Evolutionary conservation across 768 basidiomycete species (phyloP).

Genomic region (Filobasidium floriforme): DNA sequence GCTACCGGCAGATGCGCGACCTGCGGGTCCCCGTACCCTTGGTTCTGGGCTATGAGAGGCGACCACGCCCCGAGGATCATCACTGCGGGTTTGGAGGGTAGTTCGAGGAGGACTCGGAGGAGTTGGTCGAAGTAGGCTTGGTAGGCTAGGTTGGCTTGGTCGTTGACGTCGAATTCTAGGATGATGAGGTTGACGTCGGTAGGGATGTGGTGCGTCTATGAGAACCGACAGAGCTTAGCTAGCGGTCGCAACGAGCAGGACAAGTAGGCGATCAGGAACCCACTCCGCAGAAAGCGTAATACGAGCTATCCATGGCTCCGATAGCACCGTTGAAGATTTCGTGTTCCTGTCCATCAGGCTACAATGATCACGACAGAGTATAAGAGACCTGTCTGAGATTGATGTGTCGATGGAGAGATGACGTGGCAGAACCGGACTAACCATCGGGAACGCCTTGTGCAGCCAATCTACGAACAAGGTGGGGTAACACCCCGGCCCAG

Average conservation of each 20-base stretch:
- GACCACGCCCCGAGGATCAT: conserved; percentile 41
- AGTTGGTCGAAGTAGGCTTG: conserved; percentile 38
- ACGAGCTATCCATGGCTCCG: conserved; percentile 43
- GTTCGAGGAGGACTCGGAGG: conserved; percentile 37
- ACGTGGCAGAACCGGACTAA: conserved; percentile 18
- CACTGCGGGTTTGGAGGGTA: conserved; percentile 37
- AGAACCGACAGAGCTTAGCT: not conserved
- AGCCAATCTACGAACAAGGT: conserved; percentile 36
- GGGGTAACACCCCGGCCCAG: conserved; percentile 42
- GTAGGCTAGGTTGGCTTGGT: conserved; percentile 35
- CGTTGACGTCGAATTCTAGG: conserved; percentile 44
- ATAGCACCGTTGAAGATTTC: conserved; percentile 41
- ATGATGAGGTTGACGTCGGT: conserved; percentile 39
- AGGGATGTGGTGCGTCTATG: conserved; percentile 40
- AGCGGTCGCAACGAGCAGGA: not conserved
- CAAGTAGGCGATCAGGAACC: conserved; percentile 6
- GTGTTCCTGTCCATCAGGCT: conserved; percentile 18
- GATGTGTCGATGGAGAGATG: not conserved
- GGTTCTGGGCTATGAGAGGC: conserved; percentile 37
- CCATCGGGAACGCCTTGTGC: conserved; percentile 31
- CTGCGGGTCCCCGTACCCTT: conserved; percentile 43
- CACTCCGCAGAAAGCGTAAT: conserved; percentile 43
- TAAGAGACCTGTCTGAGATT: not conserved
- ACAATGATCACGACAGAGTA: not conserved
- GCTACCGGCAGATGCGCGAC: conserved; percentile 40